Conservation (phyloP, 331 rosid genomes). For the Malus hybrid region DNA sequence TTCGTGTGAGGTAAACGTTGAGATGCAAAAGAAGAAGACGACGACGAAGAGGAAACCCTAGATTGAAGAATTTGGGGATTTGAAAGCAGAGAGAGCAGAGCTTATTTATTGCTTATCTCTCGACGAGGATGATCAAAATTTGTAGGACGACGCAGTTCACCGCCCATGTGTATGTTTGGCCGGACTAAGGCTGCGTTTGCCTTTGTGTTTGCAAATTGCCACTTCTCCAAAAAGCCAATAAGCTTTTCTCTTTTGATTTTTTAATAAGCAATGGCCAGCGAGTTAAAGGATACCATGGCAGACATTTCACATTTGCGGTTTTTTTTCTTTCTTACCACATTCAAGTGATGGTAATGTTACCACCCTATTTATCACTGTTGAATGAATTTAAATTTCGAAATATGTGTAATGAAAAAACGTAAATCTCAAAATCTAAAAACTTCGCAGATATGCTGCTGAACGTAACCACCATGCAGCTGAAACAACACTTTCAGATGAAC, state of each 20-base stretch:
- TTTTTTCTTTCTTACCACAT: too few species aligned
- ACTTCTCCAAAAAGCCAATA: neutral
- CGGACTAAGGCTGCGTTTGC: neutral
- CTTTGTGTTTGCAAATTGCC: neutral
- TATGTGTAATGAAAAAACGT: too few species aligned
- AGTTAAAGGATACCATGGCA: too few species aligned
- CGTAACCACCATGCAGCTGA: too few species aligned
- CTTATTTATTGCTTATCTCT: neutral
- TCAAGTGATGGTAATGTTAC: too few species aligned
- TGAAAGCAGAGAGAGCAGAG: neutral
- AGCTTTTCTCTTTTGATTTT: neutral
- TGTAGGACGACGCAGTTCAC: neutral
- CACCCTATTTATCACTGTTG: too few species aligned
- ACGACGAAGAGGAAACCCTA: constrained; percentile 1
- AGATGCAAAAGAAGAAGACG: neutral
- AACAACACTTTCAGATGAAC: too few species aligned
- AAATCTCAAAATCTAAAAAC: too few species aligned
- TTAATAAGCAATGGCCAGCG: too few species aligned
- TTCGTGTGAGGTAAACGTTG: neutral
- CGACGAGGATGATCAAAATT: neutral
- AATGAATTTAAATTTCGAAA: too few species aligned
- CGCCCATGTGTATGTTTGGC: neutral
- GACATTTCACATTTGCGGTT: too few species aligned
- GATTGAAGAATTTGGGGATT: neutral
- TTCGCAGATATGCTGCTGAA: too few species aligned